Evolutionary conservation across 306 rosid species (phyloP), one percentile per base, ranked within the genome.

Genomic region (Trifolium repens): DNA sequence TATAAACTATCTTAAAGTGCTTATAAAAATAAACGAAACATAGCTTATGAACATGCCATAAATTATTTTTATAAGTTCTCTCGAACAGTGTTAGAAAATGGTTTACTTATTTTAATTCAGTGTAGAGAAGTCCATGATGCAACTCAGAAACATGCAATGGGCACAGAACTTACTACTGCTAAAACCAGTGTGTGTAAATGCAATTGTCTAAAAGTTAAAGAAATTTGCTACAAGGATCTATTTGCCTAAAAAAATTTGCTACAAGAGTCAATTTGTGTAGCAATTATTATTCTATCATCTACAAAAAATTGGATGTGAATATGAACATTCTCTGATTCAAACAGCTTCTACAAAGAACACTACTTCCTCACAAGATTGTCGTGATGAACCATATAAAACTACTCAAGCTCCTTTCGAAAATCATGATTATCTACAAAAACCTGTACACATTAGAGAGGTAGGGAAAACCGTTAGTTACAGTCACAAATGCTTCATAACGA

Each of bases 401-500:
- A 94, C 86, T 89, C 91, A 86, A 92, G 79, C 76, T 92, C 97
- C 88, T 85, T 92, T 4, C 68, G 72, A 72, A 92, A 92, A 77
- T 92, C 99, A 44, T 84, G 74, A 84, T 92, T 94, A 85, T 94
- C 99, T 83, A 92, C 96, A 76, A 94, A 94, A 75, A 94, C 99
- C 99, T 92, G 92, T 42, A 80, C 57, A 75, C 37, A 75, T 64
- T 34, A n/a, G 63, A 22, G 50, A 65, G 53, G 43, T 16, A 8
- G 9, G 7, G 2, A 64, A 47, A 47, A 58, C 49, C 12, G 61
- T 78, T n/a, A 65, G 61, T 50, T 34, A 52, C 67, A 59, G 27
- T 50, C 49, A 52, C 71, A 59, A 35, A 42, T 71, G 37, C 27
- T 58, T 74, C 66, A 47, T 19, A 19, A 72, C 47, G 30, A 50